Conservation (phyloP, 2,329 filamentous ascomycete genomes). For the Colletotrichum sidae region DNA sequence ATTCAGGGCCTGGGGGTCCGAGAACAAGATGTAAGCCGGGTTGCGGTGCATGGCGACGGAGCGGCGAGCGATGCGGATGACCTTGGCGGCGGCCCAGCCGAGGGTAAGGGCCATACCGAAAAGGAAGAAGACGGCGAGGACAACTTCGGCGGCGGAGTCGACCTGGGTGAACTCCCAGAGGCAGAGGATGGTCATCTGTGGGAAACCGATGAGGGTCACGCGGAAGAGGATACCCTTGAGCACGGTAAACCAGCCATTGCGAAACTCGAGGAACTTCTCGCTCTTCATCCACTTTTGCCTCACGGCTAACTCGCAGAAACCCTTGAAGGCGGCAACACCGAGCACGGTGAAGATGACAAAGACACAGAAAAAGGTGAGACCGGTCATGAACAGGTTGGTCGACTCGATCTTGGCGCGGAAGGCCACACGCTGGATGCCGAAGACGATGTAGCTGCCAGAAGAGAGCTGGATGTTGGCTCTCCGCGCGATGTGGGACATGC, state of each 20-base stretch:
- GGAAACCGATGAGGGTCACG: slow-evolving; percentile 89
- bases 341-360: slow-evolving; percentile 82
- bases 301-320: slow-evolving; percentile 78
- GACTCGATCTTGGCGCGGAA: slow-evolving; percentile 87
- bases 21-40: slow-evolving; percentile 96
- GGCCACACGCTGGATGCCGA: slow-evolving; percentile 88
- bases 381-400: slow-evolving; percentile 94
- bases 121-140: slow-evolving; percentile 90
- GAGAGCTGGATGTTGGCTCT: slow-evolving; percentile 65
- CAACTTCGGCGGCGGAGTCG: slow-evolving; percentile 87
- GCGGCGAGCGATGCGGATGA: slow-evolving; percentile 87
- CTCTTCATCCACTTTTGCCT: slow-evolving; percentile 82
- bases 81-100: slow-evolving; percentile 88
- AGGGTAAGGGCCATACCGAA: slow-evolving; percentile 82
- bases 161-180: slow-evolving; percentile 91
- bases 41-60: slow-evolving; percentile 95
- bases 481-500: slow-evolving; percentile 55
- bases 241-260: slow-evolving; percentile 92
- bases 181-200: slow-evolving; percentile 89
- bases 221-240: slow-evolving; percentile 95
- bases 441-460: slow-evolving; percentile 72
- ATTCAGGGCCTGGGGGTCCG: slow-evolving; percentile 92
- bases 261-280: slow-evolving; percentile 92
- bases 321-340: slow-evolving; percentile 83
- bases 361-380: slow-evolving; percentile 87